Evolutionary conservation across 2,329 filamentous ascomycete genomes (phyloP).

Genomic region (Xylaria sp.): DNA sequence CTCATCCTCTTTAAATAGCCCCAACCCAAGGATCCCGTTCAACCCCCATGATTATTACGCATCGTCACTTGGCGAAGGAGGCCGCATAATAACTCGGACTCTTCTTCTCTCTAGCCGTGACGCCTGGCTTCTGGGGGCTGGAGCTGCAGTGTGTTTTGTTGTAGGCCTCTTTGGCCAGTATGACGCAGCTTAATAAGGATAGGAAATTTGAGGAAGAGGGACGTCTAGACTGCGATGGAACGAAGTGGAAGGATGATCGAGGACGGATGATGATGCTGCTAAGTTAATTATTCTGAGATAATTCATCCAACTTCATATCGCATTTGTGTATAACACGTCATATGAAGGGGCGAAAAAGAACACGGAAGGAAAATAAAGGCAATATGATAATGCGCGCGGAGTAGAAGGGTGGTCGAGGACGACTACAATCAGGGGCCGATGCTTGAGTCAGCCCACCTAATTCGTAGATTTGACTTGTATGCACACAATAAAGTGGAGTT

Average conservation of each 20-base stretch:
- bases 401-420: slow-evolving; percentile 3
- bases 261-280: slow-evolving; percentile 5
- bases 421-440: neutral
- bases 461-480: slow-evolving; percentile 7
- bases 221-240: slow-evolving; percentile 11
- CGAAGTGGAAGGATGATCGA: slow-evolving; percentile 10
- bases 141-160: neutral
- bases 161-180: neutral
- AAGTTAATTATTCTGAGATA: slow-evolving; percentile 16
- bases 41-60: neutral
- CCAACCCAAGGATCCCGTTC: neutral
- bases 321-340: slow-evolving; percentile 22
- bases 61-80: neutral
- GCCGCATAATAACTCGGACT: neutral
- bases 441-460: neutral
- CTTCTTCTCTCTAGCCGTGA: neutral
- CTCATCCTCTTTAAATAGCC: neutral
- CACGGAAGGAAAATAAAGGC: neutral
- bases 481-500: slow-evolving; percentile 11
- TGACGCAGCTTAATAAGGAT: neutral
- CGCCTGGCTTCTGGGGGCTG: neutral
- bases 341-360: neutral
- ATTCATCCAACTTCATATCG: slow-evolving; percentile 16
- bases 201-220: neutral
- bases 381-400: slow-evolving; percentile 2